phyloP scores from a whole-genome alignment of 2,329 filamentous ascomycete species.

The Rutstroemia sp. region DNA sequence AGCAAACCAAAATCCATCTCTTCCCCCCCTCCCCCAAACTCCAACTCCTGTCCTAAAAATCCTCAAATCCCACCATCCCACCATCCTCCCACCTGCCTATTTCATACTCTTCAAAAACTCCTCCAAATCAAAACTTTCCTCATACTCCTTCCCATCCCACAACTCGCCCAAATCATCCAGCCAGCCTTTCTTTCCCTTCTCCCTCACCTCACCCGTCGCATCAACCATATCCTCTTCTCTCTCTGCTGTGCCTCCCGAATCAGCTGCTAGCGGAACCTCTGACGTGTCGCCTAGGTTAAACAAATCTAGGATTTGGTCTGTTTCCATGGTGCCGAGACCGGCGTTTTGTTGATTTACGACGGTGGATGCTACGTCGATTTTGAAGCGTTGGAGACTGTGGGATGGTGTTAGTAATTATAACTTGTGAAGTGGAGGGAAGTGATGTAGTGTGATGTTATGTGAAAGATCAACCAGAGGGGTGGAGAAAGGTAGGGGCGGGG shows the following conservation, averaged over 20 bases:
- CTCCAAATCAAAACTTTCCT: slow-evolving; percentile 94
- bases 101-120: slow-evolving; percentile 89
- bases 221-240: slow-evolving; percentile 85
- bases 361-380: slow-evolving; percentile 96
- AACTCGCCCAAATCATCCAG: slow-evolving; percentile 90
- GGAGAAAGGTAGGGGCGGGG: neutral
- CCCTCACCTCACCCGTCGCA: slow-evolving; percentile 82
- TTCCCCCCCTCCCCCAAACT: too few species aligned
- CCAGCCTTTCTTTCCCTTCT: slow-evolving; percentile 95
- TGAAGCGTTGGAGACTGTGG: slow-evolving; percentile 87
- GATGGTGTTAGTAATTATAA: slow-evolving; percentile 8
- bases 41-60: neutral
- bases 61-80: neutral
- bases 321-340: slow-evolving; percentile 87
- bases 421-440: neutral
- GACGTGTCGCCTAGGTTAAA: slow-evolving; percentile 84
- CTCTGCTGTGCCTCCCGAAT: slow-evolving; percentile 46
- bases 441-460: neutral
- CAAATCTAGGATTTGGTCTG: slow-evolving; percentile 92
- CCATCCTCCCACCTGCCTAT: neutral
- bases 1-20: neutral
- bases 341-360: slow-evolving; percentile 99
- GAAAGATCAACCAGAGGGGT: neutral
- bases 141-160: slow-evolving; percentile 96
- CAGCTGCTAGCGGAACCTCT: slow-evolving; percentile 54